Evolutionary conservation across 345 rosid species (phyloP).

Genomic region (Stellera chamaejasme): DNA sequence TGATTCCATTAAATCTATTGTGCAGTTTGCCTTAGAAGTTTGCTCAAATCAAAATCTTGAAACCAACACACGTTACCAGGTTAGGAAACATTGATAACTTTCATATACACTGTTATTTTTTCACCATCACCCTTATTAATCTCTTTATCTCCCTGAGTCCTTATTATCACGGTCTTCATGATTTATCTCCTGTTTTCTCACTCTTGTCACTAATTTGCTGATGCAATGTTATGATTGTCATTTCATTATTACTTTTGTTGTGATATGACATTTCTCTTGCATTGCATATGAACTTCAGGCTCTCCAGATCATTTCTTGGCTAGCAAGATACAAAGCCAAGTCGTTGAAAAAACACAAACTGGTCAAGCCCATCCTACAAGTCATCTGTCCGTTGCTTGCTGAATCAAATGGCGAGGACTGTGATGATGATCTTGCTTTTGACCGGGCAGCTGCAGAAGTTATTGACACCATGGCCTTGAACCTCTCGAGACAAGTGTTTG

Average conservation of each 20-base stretch:
- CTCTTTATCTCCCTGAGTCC: not conserved
- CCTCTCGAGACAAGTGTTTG: slow-evolving; percentile 83
- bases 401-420: slow-evolving; percentile 65
- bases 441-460: slow-evolving; percentile 99
- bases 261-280: slow-evolving; percentile 8
- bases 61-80: slow-evolving; percentile 92
- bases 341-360: slow-evolving; percentile 85
- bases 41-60: slow-evolving; percentile 81
- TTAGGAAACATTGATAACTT: slow-evolving; percentile 15
- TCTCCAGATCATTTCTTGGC: slow-evolving; percentile 96
- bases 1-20: slow-evolving; percentile 88
- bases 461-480: slow-evolving; percentile 94
- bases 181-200: not conserved
- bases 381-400: slow-evolving; percentile 95
- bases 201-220: not conserved
- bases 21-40: slow-evolving; percentile 96
- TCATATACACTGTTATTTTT: not conserved
- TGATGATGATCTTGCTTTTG: slow-evolving; percentile 97
- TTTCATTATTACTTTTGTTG: slow-evolving; percentile 8
- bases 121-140: not conserved
- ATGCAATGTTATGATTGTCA: not conserved
- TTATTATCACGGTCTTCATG: not conserved
- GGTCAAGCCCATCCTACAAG: slow-evolving; percentile 81
- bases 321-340: slow-evolving; percentile 84
- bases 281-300: slow-evolving; percentile 50